phyloP scores from a whole-genome alignment of 208 protist genomes.

The Leishmania tarentolae region DNA sequence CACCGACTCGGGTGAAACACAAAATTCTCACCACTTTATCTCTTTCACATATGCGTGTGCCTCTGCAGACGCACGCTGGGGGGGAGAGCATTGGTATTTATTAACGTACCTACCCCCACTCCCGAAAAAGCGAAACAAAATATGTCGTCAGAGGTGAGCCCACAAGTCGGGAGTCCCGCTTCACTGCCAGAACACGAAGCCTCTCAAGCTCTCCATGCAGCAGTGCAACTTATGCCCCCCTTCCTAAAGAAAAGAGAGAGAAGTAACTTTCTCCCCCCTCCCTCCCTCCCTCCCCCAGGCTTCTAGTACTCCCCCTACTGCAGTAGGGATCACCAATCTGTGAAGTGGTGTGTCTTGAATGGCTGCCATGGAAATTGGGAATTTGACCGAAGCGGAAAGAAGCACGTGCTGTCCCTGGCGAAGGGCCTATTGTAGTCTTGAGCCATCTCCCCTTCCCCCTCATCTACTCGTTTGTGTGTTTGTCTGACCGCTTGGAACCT shows the following conservation, averaged over 20 bases:
- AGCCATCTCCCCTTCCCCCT: neutral
- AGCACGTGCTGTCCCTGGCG: neutral
- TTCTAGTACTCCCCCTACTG: neutral
- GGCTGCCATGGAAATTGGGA: neutral
- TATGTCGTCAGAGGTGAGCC: neutral
- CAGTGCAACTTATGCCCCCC: neutral
- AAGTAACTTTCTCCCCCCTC: too few species aligned
- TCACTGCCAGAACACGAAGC: neutral
- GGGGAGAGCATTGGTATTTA: neutral
- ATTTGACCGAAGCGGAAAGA: neutral
- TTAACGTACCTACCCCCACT: neutral
- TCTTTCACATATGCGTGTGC: neutral
- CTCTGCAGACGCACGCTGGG: neutral
- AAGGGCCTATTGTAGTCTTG: neutral
- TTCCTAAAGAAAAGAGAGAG: neutral
- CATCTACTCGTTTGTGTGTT: neutral
- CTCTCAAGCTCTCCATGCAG: neutral
- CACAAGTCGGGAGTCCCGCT: neutral
- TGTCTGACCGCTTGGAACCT: neutral
- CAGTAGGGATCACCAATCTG: neutral
- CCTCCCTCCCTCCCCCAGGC: neutral
- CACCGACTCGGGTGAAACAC: neutral
- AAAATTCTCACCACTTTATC: neutral
- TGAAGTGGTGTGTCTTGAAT: neutral
- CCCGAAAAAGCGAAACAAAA: neutral